Percentiles rank a stretch among this genome's conserved stretches.
These are phyloP conservation scores for Mycena haematopus DNA, from an alignment of 768 basidiomycete genomes.

Conservation along the genomic window DNA sequence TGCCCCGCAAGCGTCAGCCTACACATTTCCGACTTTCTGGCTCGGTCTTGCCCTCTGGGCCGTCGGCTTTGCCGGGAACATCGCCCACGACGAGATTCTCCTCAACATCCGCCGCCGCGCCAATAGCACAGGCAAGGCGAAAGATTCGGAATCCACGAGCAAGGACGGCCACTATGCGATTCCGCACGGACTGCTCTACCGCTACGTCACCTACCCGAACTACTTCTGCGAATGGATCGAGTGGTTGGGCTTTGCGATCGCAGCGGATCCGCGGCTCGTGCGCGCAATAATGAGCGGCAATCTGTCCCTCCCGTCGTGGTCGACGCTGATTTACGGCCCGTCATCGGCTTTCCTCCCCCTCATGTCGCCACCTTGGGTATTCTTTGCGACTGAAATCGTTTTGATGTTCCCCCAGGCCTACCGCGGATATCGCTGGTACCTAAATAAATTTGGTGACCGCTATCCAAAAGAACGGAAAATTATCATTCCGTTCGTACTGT, in stretches of 20 bases:
- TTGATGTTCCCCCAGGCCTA: conserved; percentile 85
- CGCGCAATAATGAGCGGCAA: conserved; percentile 17
- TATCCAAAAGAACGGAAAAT: conserved; percentile 82
- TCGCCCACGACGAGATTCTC: conserved; percentile 90
- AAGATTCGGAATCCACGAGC: conserved; percentile 32
- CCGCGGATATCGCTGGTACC: conserved; percentile 89
- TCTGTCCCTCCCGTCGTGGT: conserved; percentile 32
- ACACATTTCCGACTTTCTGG: conserved; percentile 57
- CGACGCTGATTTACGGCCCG: conserved; percentile 24
- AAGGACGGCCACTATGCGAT: conserved; percentile 71
- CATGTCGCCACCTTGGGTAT: conserved; percentile 79
- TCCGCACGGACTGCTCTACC: conserved; percentile 80
- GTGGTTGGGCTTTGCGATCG: conserved; percentile 88
- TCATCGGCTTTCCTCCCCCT: conserved; percentile 43
- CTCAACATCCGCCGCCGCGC: conserved; percentile 79
- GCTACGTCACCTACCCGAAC: conserved; percentile 87
- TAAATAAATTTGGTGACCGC: conserved; percentile 67
- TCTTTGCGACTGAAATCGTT: conserved; percentile 73
- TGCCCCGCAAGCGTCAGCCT: conserved; percentile 43
- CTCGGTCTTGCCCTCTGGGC: conserved; percentile 71
- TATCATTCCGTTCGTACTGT: conserved; percentile 82
- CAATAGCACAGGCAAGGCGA: conserved; percentile 42
- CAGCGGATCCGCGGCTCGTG: conserved; percentile 56
- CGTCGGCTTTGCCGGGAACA: conserved; percentile 76
- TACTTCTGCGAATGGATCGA: conserved; percentile 96